These are phyloP conservation scores for Blastosporella zonata DNA, from an alignment of 1,284 basidiomycete species.

Conservation along the genomic window DNA sequence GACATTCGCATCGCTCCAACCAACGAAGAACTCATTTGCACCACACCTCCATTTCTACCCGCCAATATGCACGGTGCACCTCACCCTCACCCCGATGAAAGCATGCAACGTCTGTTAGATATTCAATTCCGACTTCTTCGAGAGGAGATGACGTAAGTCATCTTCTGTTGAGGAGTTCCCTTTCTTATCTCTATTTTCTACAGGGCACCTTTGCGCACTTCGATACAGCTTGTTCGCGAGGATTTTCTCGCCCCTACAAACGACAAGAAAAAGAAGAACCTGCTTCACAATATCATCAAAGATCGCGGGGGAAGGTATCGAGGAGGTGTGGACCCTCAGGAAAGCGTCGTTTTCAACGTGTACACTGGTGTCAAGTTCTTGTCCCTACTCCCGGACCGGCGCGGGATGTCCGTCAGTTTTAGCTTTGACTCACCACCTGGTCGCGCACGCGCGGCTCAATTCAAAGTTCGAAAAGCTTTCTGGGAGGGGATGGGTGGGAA, in stretches of 20 bases:
- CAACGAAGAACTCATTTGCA: conserved; percentile 52
- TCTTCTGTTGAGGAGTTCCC: neutral
- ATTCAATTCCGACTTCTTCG: conserved; percentile 69
- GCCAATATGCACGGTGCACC: conserved; percentile 55
- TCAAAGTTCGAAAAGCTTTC: conserved; percentile 37
- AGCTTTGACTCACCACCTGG: conserved; percentile 51
- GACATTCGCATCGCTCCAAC: conserved; percentile 64
- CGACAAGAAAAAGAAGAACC: conserved; percentile 21
- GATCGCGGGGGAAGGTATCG: conserved; percentile 47
- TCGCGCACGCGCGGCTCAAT: conserved; percentile 38
- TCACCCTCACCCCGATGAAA: conserved; percentile 51
- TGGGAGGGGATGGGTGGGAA: conserved; percentile 55
- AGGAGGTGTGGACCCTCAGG: conserved; percentile 33
- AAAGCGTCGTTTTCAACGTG: conserved; percentile 52
- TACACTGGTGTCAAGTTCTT: conserved; percentile 48
- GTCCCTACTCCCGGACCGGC: conserved; percentile 40
- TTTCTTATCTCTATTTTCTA: neutral
- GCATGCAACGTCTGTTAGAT: conserved; percentile 63
- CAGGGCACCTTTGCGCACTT: conserved; percentile 50
- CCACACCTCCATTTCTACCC: conserved; percentile 50
- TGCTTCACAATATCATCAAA: conserved; percentile 33
- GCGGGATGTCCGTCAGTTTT: conserved; percentile 47
- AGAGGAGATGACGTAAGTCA: conserved; percentile 61
- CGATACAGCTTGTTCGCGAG: conserved; percentile 42
- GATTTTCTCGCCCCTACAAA: conserved; percentile 44